Base-by-base conservation (phyloP, 192 early-diverging fungal genomes). In the Linderina pennispora region DNA sequence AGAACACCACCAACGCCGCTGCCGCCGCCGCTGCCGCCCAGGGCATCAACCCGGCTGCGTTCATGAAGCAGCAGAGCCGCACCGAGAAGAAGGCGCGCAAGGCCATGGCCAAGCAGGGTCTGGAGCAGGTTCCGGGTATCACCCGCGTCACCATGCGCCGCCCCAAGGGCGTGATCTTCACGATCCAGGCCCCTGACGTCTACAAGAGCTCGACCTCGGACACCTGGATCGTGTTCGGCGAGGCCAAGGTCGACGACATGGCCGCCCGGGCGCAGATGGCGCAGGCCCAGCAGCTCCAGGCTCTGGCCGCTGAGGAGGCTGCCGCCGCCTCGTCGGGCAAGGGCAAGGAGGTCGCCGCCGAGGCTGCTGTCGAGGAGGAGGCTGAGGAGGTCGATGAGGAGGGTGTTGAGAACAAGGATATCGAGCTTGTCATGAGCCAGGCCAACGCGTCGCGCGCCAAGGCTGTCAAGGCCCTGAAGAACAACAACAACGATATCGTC, bases 11-110 rank as follows among this genome's bases (percentile, higher is more conserved):
- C 25, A 46, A 49, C 25, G 50, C 50, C 21, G 58, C 58, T 0
- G 58, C 58, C 0, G 58, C 44, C 3, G 50, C 62, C 1, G 62
- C 55, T 1, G 55, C 62, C 2, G 46, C 50, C 14, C 62, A 65
- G 50, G 62, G 50, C 28, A 50, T 45, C 50, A 58, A 35, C 58
- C 57, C 45, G 23, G 14, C 52, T 17, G 43, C 25, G 7, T 17
- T 53, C 40, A 51, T 55, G 52, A 67, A 55, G 48, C 64, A 65
- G 57, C 87, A 88, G 74, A 83, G 77, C 75, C 86, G 86, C 46
- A 79, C 81, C 50, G 94, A 98, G 78, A 86, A 84, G 77, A 96
- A 98, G 87, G 93, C 95, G 40, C 84, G 96, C 65, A 97, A 98
- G 85, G 91, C 90, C 33, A 77, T 98, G 68, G 69, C 77, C 60